Conservation (phyloP, 1,139 yeast genomes). For the Debaryomyces robertsiae region DNA sequence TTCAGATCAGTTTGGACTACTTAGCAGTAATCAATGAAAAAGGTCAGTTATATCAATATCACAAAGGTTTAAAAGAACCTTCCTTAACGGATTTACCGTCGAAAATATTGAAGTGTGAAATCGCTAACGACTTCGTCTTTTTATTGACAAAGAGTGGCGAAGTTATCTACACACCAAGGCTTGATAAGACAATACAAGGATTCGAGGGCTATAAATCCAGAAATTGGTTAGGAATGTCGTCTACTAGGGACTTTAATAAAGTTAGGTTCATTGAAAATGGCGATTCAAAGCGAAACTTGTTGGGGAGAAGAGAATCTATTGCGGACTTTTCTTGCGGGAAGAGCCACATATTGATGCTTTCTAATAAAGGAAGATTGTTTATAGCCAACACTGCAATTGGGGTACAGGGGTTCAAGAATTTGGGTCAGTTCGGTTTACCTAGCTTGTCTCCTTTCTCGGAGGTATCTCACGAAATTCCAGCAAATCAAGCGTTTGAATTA, state of each 20-base stretch:
- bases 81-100: conserved; percentile 36
- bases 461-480: conserved; percentile 22
- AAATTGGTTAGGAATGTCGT: conserved; percentile 28
- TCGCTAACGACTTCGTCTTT: conserved; percentile 61
- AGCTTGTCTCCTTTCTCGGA: conserved; percentile 60
- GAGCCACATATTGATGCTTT: conserved; percentile 64
- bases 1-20: conserved; percentile 50
- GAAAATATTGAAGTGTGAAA: conserved; percentile 50
- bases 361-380: conserved; percentile 64
- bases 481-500: conserved; percentile 36
- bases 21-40: conserved; percentile 65
- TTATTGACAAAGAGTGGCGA: conserved; percentile 58
- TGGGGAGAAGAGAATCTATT: conserved; percentile 50
- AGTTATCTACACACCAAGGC: conserved; percentile 52
- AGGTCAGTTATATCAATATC: conserved; percentile 81
- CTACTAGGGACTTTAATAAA: conserved; percentile 15
- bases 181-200: conserved; percentile 18
- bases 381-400: conserved; percentile 58
- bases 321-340: conserved; percentile 60
- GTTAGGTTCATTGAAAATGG: conserved; percentile 9
- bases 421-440: conserved; percentile 86
- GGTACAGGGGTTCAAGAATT: conserved; percentile 35
- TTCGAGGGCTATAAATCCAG: conserved; percentile 23
- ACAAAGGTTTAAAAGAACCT: conserved; percentile 35
- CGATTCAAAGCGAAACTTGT: conserved; percentile 9